phyloP scores from a whole-genome alignment of 2,329 filamentous ascomycete genomes.

The Monosporascus sp. region DNA sequence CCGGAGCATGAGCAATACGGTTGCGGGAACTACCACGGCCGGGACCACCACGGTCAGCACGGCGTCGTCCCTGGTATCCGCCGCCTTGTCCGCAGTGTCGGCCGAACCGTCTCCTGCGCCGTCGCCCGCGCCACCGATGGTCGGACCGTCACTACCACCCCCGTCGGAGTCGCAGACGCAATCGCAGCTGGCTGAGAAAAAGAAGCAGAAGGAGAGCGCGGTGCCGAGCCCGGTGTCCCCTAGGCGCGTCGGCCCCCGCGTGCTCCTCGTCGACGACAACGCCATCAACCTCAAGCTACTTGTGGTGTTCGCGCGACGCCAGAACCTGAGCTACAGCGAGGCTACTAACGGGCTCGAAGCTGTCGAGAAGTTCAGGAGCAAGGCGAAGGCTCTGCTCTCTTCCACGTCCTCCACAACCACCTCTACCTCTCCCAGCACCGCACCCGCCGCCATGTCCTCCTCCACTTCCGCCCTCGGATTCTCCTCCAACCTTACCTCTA shows the following conservation, averaged over 20 bases:
- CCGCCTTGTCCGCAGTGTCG: too few relatives aligned
- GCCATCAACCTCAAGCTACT: constrained; percentile 37
- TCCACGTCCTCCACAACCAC: constrained; percentile 2
- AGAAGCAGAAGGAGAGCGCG: neutral
- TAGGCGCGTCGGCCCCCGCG: constrained; percentile 9
- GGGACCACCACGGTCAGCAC: too few relatives aligned
- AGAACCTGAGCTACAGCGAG: constrained; percentile 34
- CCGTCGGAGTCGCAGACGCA: neutral
- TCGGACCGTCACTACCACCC: too few relatives aligned
- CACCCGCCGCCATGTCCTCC: neutral
- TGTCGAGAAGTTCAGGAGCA: constrained; percentile 33
- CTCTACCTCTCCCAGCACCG: constrained; percentile 1
- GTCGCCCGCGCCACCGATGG: too few relatives aligned
- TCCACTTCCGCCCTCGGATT: too few relatives aligned
- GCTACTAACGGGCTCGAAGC: constrained; percentile 44
- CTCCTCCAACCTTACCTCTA: too few relatives aligned
- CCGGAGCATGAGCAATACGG: neutral
- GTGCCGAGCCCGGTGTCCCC: constrained; percentile 1
- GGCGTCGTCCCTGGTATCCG: too few relatives aligned
- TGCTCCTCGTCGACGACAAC: constrained; percentile 39
- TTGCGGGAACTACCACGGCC: too few relatives aligned
- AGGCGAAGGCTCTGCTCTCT: constrained; percentile 16
- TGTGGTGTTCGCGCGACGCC: constrained; percentile 37
- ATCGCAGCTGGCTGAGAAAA: neutral
- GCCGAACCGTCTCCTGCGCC: too few relatives aligned